These are phyloP conservation scores for Candida silvicultrix DNA, from an alignment of 805 yeast genomes.

Conservation along the genomic window DNA sequence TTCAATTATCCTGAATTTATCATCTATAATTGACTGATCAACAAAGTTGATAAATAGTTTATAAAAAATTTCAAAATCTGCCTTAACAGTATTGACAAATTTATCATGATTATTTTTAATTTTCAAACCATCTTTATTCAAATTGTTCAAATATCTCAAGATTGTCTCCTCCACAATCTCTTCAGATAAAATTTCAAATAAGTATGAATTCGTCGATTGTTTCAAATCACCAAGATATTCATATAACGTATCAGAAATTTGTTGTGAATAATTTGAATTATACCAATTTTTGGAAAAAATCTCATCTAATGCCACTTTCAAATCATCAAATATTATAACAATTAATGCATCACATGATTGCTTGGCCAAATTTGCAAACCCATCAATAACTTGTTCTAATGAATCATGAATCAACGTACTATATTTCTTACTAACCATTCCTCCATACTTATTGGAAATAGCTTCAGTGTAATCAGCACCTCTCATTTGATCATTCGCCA, in stretches of 20 bases:
- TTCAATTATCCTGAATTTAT: conserved; percentile 54
- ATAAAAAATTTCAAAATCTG: conserved; percentile 55
- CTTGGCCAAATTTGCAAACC: conserved; percentile 70
- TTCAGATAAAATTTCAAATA: conserved; percentile 49
- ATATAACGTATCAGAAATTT: conserved; percentile 62
- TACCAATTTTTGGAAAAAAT: conserved; percentile 72
- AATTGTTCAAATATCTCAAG: conserved; percentile 40
- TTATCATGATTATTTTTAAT: conserved; percentile 36
- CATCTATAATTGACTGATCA: conserved; percentile 35
- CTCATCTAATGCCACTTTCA: conserved; percentile 51
- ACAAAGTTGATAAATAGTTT: conserved; percentile 42
- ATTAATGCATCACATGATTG: conserved; percentile 49
- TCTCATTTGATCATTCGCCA: conserved; percentile 78
- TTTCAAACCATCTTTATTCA: conserved; percentile 34
- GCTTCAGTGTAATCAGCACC: conserved; percentile 68
- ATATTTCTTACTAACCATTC: conserved; percentile 61
- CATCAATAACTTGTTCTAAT: conserved; percentile 64
- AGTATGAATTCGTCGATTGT: conserved; percentile 42
- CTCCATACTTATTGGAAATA: conserved; percentile 56
- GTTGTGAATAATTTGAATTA: conserved; percentile 48
- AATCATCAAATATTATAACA: conserved; percentile 66
- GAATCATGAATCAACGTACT: conserved; percentile 49
- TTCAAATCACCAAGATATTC: conserved; percentile 69
- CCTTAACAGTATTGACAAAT: conserved; percentile 44
- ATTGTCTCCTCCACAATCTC: conserved; percentile 46